Conservation (phyloP, 495 filamentous ascomycete species). For the Niebla homalea region DNA sequence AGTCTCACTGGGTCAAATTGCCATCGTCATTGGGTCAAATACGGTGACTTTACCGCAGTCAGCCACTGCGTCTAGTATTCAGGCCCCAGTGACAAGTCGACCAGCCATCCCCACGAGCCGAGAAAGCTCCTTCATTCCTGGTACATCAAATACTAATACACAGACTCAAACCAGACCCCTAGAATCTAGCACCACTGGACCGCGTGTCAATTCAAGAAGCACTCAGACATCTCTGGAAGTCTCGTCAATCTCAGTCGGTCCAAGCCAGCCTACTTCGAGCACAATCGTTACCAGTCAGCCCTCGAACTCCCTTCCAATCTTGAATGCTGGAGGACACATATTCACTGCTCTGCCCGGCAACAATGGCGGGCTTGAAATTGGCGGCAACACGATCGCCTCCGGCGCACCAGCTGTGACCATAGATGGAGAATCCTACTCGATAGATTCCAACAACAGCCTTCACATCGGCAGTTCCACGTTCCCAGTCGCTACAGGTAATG, state of each 20-base stretch:
- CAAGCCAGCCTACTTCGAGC: no score
- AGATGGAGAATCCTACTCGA: slow-evolving; percentile 1
- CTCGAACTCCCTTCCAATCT: neutral
- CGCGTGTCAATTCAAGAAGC: no score
- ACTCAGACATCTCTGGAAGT: no score
- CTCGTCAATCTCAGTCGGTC: no score
- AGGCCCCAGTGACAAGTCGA: no score
- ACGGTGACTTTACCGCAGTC: neutral
- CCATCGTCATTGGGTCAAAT: neutral
- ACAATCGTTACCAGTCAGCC: no score
- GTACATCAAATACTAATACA: no score
- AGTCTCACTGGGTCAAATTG: neutral
- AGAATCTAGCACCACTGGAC: no score
- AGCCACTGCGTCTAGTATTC: no score
- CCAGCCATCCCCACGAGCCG: no score
- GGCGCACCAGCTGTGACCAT: neutral
- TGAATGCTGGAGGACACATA: neutral
- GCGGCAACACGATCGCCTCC: slow-evolving; percentile 4
- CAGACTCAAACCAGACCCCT: no score
- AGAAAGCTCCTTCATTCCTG: no score
- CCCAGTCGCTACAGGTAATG: neutral
- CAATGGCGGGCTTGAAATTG: neutral
- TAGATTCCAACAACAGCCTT: neutral
- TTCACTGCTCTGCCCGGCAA: slow-evolving; percentile 4
- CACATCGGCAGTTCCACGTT: slow-evolving; percentile 5